phyloP scores from a whole-genome alignment of 1,139 yeast species.

The Lodderomyces metapsilosis region DNA sequence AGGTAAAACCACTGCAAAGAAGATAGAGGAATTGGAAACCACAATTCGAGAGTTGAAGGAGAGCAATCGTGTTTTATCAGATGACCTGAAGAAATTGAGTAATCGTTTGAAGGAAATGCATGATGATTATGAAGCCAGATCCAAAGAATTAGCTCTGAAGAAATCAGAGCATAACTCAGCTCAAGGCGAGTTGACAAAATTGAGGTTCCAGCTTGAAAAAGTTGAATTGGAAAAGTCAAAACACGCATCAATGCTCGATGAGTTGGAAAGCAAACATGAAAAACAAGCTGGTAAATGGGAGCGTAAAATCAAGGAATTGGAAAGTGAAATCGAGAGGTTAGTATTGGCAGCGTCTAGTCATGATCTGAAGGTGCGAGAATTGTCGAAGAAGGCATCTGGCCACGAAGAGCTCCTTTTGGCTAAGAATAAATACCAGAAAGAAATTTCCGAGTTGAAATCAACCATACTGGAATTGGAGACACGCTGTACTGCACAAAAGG shows the following conservation, averaged over 20 bases:
- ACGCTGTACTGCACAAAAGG: neutral
- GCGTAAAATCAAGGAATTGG: conserved; percentile 2
- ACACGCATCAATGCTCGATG: conserved; percentile 14
- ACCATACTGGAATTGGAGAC: neutral
- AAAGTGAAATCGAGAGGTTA: conserved; percentile 1
- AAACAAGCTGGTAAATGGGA: conserved; percentile 9
- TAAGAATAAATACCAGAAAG: neutral
- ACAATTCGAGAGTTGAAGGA: conserved; percentile 17
- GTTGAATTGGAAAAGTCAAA: conserved; percentile 13
- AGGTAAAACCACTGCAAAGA: conserved; percentile 22
- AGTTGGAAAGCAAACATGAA: conserved; percentile 12
- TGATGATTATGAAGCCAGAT: conserved; percentile 28
- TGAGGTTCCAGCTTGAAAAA: conserved; percentile 20
- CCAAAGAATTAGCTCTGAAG: conserved; percentile 16
- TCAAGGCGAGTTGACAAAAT: conserved; percentile 12
- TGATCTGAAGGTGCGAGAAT: neutral
- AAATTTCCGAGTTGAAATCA: neutral
- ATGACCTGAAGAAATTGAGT: conserved; percentile 19
- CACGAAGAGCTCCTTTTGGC: neutral
- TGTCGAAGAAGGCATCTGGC: neutral
- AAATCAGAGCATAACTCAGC: conserved; percentile 14
- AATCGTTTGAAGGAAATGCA: conserved; percentile 15
- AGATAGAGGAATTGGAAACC: conserved; percentile 19
- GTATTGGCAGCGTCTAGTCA: neutral
- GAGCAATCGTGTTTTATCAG: conserved; percentile 17